Evolutionary conservation across 139 green algal genomes (phyloP), one percentile per base, ranked within the genome.

Genomic region (Axilococcus clingmanii): DNA sequence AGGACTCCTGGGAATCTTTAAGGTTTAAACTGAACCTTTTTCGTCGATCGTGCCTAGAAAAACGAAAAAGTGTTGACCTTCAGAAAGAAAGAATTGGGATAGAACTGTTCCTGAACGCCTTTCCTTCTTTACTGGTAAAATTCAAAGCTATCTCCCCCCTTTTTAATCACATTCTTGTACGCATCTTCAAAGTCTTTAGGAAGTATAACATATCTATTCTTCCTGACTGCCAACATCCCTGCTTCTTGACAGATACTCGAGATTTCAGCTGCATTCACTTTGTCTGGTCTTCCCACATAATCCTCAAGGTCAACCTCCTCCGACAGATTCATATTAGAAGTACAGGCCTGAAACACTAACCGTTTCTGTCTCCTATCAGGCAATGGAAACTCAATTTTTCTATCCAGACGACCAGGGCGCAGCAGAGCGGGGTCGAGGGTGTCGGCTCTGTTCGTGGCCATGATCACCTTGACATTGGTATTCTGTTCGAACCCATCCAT

Each of bases 321-420:
- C 9, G 71, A 86, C 54, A 99, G 70, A 68, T 96, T 98, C 92
- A 99, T 99, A 60, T 87, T 93, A 24, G 55, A 66, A 2, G 92
- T 97, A 77, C 90, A 97, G 24, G 96, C 88, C 82, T 97, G 89
- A 85, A 99, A 99, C 11, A 99, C 80, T 5, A 97, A 77, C 7
- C 92, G 87, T 77, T 99, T 99, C 63, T 98, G 90, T 5, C 93
- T 69, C 33, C 93, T 61, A 75, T 98, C 93, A 3, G 93, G 93
- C 60, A 94, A 49, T 4, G 93, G 93, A 82, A 98, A 99, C 76
- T 99, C 93, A 52, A 99, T 99, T 79, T 99, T 99, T 54, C 93
- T 76, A 63, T 99, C 93, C 38, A 99, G 72, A 16, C 93, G 80
- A 4, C 93, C 93, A 4, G 93, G 93, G 9, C 93, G 82, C 43